Conservation (phyloP, 1,284 basidiomycete species). For the Pascua sp. region DNA sequence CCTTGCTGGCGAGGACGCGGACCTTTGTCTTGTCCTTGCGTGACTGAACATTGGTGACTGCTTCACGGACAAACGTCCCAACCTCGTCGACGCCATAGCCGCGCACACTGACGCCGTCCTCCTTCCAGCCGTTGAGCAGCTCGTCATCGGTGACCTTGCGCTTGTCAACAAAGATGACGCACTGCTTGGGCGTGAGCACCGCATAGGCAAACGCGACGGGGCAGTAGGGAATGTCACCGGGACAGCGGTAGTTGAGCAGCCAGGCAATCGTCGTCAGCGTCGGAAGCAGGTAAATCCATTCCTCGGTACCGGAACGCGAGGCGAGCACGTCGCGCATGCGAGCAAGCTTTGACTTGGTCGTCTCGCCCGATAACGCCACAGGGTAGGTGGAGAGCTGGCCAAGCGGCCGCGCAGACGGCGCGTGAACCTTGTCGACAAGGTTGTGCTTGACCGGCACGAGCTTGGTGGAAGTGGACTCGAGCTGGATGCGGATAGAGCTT, state of each 20-base stretch:
- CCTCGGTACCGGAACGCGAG: conserved; percentile 29
- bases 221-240: conserved; percentile 72
- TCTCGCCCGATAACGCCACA: conserved; percentile 65
- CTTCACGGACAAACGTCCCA: conserved; percentile 54
- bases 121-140: conserved; percentile 36
- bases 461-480: conserved; percentile 58
- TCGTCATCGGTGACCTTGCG: conserved; percentile 37
- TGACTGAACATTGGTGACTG: conserved; percentile 7
- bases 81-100: conserved; percentile 67
- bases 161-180: conserved; percentile 41
- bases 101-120: conserved; percentile 59
- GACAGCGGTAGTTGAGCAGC: conserved; percentile 74
- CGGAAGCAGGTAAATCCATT: conserved; percentile 49
- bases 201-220: conserved; percentile 83
- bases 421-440: conserved; percentile 78
- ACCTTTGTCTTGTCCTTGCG: conserved; percentile 17
- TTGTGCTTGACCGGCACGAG: conserved; percentile 62
- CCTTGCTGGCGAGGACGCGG: conserved; percentile 31
- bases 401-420: conserved; percentile 64
- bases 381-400: conserved; percentile 72
- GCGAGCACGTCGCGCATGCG: conserved; percentile 36
- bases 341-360: conserved; percentile 33
- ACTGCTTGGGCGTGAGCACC: conserved; percentile 61
- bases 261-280: conserved; percentile 60
- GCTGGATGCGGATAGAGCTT: conserved; percentile 39